Conservation (phyloP, 164 flowering plant species). For the Paratinospora sagittata region DNA sequence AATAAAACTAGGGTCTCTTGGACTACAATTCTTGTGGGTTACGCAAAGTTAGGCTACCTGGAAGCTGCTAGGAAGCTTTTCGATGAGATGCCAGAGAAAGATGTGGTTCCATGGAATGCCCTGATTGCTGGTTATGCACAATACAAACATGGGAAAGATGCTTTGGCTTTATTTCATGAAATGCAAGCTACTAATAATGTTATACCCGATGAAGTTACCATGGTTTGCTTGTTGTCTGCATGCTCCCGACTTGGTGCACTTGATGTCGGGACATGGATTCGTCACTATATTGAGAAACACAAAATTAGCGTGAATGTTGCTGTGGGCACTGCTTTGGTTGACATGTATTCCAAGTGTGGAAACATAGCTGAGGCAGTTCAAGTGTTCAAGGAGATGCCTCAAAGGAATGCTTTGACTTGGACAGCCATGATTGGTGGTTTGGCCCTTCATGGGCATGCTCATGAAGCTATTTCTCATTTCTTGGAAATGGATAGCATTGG, state of each 20-base stretch:
- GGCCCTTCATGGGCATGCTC: slow-evolving; percentile 19
- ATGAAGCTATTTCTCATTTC: slow-evolving; percentile 44
- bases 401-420: slow-evolving; percentile 12
- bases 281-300: slow-evolving; percentile 39
- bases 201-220: slow-evolving; percentile 11
- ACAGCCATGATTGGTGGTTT: slow-evolving; percentile 12
- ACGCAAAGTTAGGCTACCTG: slow-evolving; percentile 7
- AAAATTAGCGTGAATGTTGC: slow-evolving; percentile 38
- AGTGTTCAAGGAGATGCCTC: slow-evolving; percentile 33
- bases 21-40: slow-evolving; percentile 15
- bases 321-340: slow-evolving; percentile 54
- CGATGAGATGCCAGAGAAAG: slow-evolving; percentile 10
- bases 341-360: slow-evolving; percentile 73
- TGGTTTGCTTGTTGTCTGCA: slow-evolving; percentile 14
- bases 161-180: slow-evolving; percentile 14
- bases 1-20: slow-evolving; percentile 43
- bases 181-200: slow-evolving; percentile 10
- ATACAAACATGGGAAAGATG: slow-evolving; percentile 2
- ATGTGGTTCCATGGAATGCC: slow-evolving; percentile 16
- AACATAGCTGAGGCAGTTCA: slow-evolving; percentile 47
- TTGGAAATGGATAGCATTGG: slow-evolving; percentile 45
- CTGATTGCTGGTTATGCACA: slow-evolving; percentile 10
- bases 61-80: slow-evolving; percentile 7
- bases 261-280: slow-evolving; percentile 56
- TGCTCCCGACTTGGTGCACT: slow-evolving; percentile 16